phyloP scores from a whole-genome alignment of 768 basidiomycete genomes.

The Suillus americanus region DNA sequence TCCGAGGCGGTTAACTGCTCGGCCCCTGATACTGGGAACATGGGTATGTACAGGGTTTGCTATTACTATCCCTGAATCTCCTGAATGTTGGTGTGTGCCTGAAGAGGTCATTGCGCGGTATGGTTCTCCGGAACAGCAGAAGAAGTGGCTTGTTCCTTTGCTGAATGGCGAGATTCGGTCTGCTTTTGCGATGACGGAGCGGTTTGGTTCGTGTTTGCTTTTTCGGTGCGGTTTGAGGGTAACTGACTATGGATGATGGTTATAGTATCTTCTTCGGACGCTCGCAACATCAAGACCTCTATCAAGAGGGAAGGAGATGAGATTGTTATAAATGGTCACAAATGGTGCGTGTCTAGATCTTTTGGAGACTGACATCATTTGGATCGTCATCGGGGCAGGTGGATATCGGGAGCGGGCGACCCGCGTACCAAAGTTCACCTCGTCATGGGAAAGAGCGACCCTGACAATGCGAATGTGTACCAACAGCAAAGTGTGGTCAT shows the following conservation, averaged over 20 bases:
- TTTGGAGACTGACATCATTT: conserved; percentile 7
- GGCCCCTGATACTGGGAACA: conserved; percentile 97
- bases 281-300: conserved; percentile 90
- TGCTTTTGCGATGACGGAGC: conserved; percentile 97
- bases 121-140: conserved; percentile 87
- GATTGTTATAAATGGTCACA: conserved; percentile 93
- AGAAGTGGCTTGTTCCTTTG: conserved; percentile 85
- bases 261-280: conserved; percentile 87
- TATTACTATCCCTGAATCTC: neutral
- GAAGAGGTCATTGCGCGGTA: conserved; percentile 96
- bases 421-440: conserved; percentile 87
- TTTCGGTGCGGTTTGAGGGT: neutral
- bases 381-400: conserved; percentile 49
- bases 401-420: conserved; percentile 97
- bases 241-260: conserved; percentile 12
- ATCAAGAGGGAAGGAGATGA: conserved; percentile 82
- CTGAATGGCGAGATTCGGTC: conserved; percentile 92
- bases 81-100: conserved; percentile 2
- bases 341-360: conserved; percentile 61
- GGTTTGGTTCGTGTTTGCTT: conserved; percentile 56
- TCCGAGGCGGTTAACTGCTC: conserved; percentile 92
- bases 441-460: conserved; percentile 94
- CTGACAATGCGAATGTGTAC: conserved; percentile 72
- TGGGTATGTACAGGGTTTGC: conserved; percentile 60
- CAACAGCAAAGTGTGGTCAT: conserved; percentile 92